Base-by-base conservation (phyloP, 495 filamentous ascomycete species). In the Podospora pseudopauciseta region DNA sequence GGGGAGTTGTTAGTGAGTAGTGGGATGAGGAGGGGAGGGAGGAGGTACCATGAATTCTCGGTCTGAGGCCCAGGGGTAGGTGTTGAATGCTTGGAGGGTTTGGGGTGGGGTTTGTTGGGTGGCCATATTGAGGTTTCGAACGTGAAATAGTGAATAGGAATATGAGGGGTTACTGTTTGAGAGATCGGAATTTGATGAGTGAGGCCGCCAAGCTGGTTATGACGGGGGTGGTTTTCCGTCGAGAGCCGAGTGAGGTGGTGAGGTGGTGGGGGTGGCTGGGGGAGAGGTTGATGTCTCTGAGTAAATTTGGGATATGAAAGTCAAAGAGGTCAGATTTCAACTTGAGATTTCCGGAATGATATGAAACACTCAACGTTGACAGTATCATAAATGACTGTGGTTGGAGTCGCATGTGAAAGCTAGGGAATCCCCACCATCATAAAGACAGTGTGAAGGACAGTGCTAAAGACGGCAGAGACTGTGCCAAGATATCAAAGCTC, bases 61-160 rank as follows among this genome's bases (percentile, higher is more conserved):
- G 62, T 74, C 73, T 6, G 66, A 66, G 54, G 49, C 19, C 73
- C 73, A 74, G 20, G 73, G 73, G 39, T 73, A 74, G 28, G 55
- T 39, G 39, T 74, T 66, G 60, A 74, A 74, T 53, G 69, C 69
- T 18, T 27, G 39, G 65, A 73, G 68, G 68, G 26, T 53, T 2
- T 49, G 23, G 66, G 30, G 9, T 18, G 59, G 15, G 59, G 59
- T 61, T 26, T 23, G 30, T 61, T 61, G 59, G 23, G 30, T 32
- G 56, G 56, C 9, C 56, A 58, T 58, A 20, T 58, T 58, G 56
- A 32, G 7, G 5, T 58, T 20, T 7, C 2, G n/a, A 27, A 5
- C 6, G 30, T 20, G 16, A 23, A 18, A 5, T 57, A 26, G 20
- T 19, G 19, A 20, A 60, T 60, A 9, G 15, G 9, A 27, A 26